Evolutionary conservation across 1,284 basidiomycete genomes (phyloP).

Genomic region (Leccinum subspadiceum): DNA sequence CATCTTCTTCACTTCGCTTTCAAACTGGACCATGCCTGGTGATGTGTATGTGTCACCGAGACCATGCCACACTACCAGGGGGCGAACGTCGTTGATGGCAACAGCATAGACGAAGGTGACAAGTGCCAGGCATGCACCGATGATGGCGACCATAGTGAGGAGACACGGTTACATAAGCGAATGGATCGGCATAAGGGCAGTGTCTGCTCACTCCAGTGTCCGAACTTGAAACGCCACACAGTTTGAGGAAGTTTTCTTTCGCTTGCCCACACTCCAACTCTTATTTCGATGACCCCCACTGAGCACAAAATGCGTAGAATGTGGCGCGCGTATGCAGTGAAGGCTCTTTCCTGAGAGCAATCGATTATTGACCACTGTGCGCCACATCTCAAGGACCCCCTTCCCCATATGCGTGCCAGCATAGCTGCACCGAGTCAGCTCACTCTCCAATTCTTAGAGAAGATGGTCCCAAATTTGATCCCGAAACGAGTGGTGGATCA

Average conservation of each 20-base stretch:
- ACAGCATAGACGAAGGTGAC: constrained; percentile 10
- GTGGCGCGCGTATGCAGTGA: neutral
- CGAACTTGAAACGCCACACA: neutral
- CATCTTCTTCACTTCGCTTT: constrained; percentile 61
- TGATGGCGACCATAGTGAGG: constrained; percentile 14
- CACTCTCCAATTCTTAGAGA: neutral
- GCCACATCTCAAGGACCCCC: neutral
- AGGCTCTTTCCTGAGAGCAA: neutral
- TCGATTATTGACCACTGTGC: neutral
- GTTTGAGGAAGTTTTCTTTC: neutral
- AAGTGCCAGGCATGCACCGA: constrained; percentile 16
- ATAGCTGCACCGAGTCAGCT: neutral
- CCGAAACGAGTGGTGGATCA: neutral
- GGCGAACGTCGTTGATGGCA: constrained; percentile 40
- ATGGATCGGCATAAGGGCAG: neutral
- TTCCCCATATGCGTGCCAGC: neutral
- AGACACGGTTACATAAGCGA: constrained; percentile 13
- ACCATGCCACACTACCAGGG: constrained; percentile 95
- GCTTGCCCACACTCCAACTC: neutral
- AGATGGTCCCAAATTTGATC: neutral
- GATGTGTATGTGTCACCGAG: constrained; percentile 72
- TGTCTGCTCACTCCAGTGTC: too few species aligned
- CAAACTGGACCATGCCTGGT: constrained; percentile 69
- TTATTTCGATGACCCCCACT: neutral
- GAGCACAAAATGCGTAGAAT: neutral